Evolutionary conservation across 257 asterid species (phyloP).

Genomic region (Solanum commersonii): DNA sequence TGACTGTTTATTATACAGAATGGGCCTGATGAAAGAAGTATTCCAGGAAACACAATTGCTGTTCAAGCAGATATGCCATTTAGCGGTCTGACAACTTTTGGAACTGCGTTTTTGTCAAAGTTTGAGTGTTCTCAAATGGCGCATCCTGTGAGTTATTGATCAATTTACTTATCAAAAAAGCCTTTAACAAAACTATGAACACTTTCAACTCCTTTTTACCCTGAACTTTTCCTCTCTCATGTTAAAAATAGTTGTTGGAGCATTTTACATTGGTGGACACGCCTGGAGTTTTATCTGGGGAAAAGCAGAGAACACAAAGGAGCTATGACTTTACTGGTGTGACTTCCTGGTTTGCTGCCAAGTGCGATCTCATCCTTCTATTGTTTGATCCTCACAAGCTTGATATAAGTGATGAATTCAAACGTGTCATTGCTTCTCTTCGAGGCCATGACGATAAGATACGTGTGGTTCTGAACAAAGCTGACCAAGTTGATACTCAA

Average conservation of each 20-base stretch:
- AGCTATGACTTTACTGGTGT: slow-evolving; percentile 97
- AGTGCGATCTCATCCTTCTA: slow-evolving; percentile 84
- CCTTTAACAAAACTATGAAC: not conserved
- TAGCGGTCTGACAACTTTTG: slow-evolving; percentile 85
- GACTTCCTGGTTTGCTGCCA: slow-evolving; percentile 94
- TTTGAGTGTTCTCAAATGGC: slow-evolving; percentile 99
- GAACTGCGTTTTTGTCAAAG: slow-evolving; percentile 84
- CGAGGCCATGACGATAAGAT: slow-evolving; percentile 97
- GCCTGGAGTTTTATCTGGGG: slow-evolving; percentile 96
- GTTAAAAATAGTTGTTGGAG: slow-evolving; percentile 61
- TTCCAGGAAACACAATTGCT: slow-evolving; percentile 93
- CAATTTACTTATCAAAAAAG: not conserved
- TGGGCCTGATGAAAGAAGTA: slow-evolving; percentile 91
- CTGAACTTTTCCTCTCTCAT: slow-evolving; percentile 5
- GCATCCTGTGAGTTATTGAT: slow-evolving; percentile 66
- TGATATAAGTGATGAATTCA: slow-evolving; percentile 92
- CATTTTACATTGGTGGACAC: slow-evolving; percentile 92
- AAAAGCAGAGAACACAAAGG: slow-evolving; percentile 93
- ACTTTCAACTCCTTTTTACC: not conserved
- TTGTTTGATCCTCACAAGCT: slow-evolving; percentile 96
- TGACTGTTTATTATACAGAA: slow-evolving; percentile 37
- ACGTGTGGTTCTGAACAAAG: slow-evolving; percentile 93
- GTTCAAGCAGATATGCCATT: slow-evolving; percentile 98
- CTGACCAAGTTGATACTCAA: slow-evolving; percentile 95
- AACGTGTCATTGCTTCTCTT: slow-evolving; percentile 80